Evolutionary conservation across 208 protist species (phyloP), one percentile per base, ranked within the genome.

Genomic region (Polymyxa betae): DNA sequence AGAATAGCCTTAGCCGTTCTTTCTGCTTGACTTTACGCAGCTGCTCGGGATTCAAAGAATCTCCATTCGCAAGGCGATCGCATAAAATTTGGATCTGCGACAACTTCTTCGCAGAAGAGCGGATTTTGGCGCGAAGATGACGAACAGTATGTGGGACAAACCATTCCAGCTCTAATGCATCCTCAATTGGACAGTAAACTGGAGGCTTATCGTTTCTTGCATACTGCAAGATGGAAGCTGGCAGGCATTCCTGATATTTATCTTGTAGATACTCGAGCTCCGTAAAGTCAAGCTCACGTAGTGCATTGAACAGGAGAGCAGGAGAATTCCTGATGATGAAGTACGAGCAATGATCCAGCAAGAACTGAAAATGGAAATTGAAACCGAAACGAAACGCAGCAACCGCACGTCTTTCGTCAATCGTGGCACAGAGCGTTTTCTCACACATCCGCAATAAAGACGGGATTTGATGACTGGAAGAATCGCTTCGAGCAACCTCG

Each of bases 91-190:
- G 16, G n/a, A 82, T 82, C n/a, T 82, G 72, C 35, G 72, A 82
- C 12, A 82, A n/a, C 72, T 82, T 82, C 72, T 82, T 82, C 72
- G 72, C 5, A 38, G 35, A 40, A 20, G 72, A 82, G 5, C 72
- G 72, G 72, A 82, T 82, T 43, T 82, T 82, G 5, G 72, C 5
- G 12, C 40, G n/a, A 43, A 82, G 72, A 82, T 82, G 72, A 35
- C 40, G 5, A 5, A 20, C 16, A 20, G n/a, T 35, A 35, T n/a
- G 72, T 38, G 72, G 72, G n/a, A 82, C 35, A 35, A 82, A 82
- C 72, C 72, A 82, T 35, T 82, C 72, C 5, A 82, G 72, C 35
- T 82, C 72, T 20, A 5, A 5, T 5, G 5, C 72, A 20, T 82
- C 72, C 10, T 82, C 72, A 20, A 16, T 82, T 29, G 54, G 20